Conservation (phyloP, 495 filamentous ascomycete species). For the Daldinia loculata region DNA sequence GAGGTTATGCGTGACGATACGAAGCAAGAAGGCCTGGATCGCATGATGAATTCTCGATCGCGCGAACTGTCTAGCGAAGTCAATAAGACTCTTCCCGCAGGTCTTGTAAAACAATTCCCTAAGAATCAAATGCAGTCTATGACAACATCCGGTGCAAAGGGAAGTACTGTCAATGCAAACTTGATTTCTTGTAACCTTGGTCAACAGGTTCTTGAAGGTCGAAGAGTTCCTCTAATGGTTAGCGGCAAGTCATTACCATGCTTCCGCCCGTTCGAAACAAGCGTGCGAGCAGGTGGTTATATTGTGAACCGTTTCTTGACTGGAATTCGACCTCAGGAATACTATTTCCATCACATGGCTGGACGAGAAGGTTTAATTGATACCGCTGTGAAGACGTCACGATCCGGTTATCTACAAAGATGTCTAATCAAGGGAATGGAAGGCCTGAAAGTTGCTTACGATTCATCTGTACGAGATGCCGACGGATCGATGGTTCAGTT, state of each 20-base stretch:
- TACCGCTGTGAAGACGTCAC: conserved; percentile 97
- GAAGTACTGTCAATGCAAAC: conserved; percentile 90
- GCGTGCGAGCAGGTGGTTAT: conserved; percentile 91
- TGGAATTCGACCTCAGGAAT: conserved; percentile 95
- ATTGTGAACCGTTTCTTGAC: conserved; percentile 97
- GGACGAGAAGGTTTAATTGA: conserved; percentile 98
- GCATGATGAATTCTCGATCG: conserved; percentile 78
- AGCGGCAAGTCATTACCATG: conserved; percentile 96
- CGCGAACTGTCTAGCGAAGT: conserved; percentile 78
- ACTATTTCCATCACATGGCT: conserved; percentile 99
- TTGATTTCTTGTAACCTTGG: conserved; percentile 97
- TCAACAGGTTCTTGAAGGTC: conserved; percentile 95
- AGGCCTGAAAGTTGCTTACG: conserved; percentile 89
- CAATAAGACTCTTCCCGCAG: conserved; percentile 75
- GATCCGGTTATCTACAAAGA: conserved; percentile 95
- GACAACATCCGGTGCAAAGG: conserved; percentile 97
- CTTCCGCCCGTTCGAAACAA: conserved; percentile 90
- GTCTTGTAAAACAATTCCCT: conserved; percentile 90
- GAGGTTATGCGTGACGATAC: conserved; percentile 89
- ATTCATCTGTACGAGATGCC: conserved; percentile 90
- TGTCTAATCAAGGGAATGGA: conserved; percentile 99
- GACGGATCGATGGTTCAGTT: conserved; percentile 96
- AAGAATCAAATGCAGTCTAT: conserved; percentile 99
- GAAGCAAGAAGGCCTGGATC: conserved; percentile 88
- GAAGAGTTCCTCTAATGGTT: conserved; percentile 95